These are phyloP conservation scores for Pyrenula aspistea DNA, from an alignment of 495 filamentous ascomycete genomes.

Conservation along the genomic window DNA sequence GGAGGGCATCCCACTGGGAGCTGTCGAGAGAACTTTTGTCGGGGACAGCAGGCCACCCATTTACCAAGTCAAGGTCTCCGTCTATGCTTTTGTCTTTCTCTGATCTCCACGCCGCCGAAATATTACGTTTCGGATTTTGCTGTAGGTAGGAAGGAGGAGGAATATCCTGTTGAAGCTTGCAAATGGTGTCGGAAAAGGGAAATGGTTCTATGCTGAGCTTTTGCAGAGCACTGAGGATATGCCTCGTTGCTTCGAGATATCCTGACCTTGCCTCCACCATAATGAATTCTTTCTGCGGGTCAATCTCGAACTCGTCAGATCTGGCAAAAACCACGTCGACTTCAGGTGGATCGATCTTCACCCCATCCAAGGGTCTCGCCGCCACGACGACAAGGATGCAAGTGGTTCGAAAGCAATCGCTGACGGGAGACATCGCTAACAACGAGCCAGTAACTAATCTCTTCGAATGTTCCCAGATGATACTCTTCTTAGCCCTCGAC, in stretches of 20 bases:
- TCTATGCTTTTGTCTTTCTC: slow-evolving; percentile 1
- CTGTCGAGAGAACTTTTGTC: slow-evolving; percentile 44
- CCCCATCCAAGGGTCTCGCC: slow-evolving; percentile 48
- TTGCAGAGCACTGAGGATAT: slow-evolving; percentile 64
- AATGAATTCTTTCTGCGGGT: slow-evolving; percentile 57
- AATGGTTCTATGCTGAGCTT: slow-evolving; percentile 48
- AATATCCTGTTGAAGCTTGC: slow-evolving; percentile 33
- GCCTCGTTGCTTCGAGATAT: slow-evolving; percentile 63
- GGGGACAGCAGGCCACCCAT: slow-evolving; percentile 33
- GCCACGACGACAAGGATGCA: slow-evolving; percentile 66
- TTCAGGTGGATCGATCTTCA: slow-evolving; percentile 54
- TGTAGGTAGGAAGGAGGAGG: slow-evolving; percentile 35
- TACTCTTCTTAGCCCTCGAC: slow-evolving; percentile 48
- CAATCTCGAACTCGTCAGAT: slow-evolving; percentile 48
- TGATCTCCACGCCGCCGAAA: slow-evolving; percentile 22
- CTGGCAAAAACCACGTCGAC: slow-evolving; percentile 66
- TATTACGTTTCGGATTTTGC: slow-evolving; percentile 30
- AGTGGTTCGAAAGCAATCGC: slow-evolving; percentile 51
- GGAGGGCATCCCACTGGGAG: slow-evolving; percentile 57
- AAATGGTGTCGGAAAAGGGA: slow-evolving; percentile 49
- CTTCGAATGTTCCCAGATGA: slow-evolving; percentile 67
- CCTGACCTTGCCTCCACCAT: slow-evolving; percentile 66
- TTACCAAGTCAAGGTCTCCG: slow-evolving; percentile 29
- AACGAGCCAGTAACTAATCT: slow-evolving; percentile 57
- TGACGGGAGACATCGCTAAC: slow-evolving; percentile 53